These are phyloP conservation scores for Oropetium thomaeum DNA, from an alignment of 176 grass and related monocot genomes.

Conservation along the genomic window DNA sequence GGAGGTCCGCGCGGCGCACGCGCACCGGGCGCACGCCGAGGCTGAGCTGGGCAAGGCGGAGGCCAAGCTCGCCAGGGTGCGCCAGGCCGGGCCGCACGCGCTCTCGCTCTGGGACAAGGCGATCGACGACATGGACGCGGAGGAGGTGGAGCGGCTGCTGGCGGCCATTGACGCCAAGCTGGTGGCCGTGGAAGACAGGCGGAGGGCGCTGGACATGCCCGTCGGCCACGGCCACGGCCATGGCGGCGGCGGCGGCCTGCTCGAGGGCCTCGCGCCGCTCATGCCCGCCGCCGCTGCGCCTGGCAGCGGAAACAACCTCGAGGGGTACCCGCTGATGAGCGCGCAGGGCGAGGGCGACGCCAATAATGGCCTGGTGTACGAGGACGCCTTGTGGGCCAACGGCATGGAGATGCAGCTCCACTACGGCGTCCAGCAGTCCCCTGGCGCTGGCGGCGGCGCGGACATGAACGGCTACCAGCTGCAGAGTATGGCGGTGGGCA, in stretches of 20 bases:
- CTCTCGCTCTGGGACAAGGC: conserved; percentile 18
- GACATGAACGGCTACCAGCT: conserved; percentile 5
- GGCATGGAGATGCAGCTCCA: not conserved
- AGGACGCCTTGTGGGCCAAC: not conserved
- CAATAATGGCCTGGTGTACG: not conserved
- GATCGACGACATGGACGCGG: not conserved
- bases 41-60: conserved; percentile 9
- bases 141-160: not conserved
- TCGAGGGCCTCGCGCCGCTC: not conserved
- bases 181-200: not conserved
- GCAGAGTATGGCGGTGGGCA: not conserved
- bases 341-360: not conserved
- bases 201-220: not conserved
- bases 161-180: not conserved
- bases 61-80: conserved; percentile 31
- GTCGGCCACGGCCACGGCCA: not conserved
- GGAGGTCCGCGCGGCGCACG: conserved; percentile 15
- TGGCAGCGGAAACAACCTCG: not conserved
- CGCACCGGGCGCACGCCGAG: conserved; percentile 14
- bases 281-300: not conserved
- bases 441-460: not conserved
- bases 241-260: not conserved
- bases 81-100: not conserved
- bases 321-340: not conserved
- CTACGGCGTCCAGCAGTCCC: not conserved